Base-by-base conservation (phyloP, 148 eudicot species). In the Camellia lanceoleosa region DNA sequence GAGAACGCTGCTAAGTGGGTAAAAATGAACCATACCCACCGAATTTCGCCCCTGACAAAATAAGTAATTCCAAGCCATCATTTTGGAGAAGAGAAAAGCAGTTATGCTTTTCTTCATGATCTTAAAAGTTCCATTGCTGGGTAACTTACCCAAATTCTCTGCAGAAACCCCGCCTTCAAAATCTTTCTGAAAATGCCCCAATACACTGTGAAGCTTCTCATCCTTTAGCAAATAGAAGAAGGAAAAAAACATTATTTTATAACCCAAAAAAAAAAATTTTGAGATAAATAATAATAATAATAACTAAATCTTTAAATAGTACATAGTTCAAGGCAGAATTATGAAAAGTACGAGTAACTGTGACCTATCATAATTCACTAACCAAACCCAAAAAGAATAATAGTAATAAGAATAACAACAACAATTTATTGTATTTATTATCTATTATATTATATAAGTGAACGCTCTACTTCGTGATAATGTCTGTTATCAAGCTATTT, bases 11-110 rank as follows among this genome's bases (percentile, higher is more conserved):
- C 68, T 89, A 72, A 54, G 73, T 78, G 71, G 93, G 93, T 76
- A 90, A 86, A 84, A 90, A 90, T 0, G 93, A 90, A 71, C 93
- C 93, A 83, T 90, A 90, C n/a, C 86, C 91, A 78, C 93, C 93
- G 87, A 59, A 90, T 80, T 83, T 87, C 68, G 93, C 85, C 75
- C 93, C 93, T 90, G 86, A 19, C 75, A 84, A 77, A n/a, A 80
- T 62, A 67, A 42, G 71, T 16, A 41, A 47, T 68, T 82, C 11
- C 49, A 44, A 54, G 18, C 20, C 46, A 66, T 78, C 56, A 62
- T 46, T 60, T 67, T 67, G 46, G 16, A 78, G 52, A 73, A 62
- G 72, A 43, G 43, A 9, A 12, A 68, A 58, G 71, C n/a, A 42
- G 65, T 75, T 75, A 60, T 58, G 73, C 64, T 62, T 81, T 78